These are phyloP conservation scores for Lodderomyces theae DNA, from an alignment of 1,139 yeast species.

Conservation along the genomic window DNA sequence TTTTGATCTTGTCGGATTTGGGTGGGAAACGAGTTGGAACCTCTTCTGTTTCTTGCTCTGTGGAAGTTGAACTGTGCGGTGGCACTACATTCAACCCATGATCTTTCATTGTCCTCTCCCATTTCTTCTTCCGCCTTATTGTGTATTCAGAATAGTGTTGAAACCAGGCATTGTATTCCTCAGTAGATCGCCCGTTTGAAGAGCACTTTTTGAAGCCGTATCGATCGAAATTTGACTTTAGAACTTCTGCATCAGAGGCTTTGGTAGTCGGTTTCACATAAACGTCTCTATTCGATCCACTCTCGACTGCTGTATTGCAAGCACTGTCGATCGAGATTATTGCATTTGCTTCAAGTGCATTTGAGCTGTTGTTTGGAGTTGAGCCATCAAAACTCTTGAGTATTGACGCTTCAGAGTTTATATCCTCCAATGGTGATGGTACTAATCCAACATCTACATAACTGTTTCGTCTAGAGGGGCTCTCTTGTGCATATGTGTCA, in stretches of 20 bases:
- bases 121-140: conserved; percentile 64
- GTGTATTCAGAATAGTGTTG: conserved; percentile 59
- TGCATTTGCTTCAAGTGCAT: conserved; percentile 1
- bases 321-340: neutral
- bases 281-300: conserved; percentile 10
- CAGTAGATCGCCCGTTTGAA: conserved; percentile 39
- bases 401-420: conserved; percentile 5
- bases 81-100: conserved; percentile 45
- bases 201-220: conserved; percentile 81
- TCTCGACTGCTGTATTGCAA: conserved; percentile 2
- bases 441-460: conserved; percentile 2
- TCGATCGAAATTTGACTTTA: conserved; percentile 56
- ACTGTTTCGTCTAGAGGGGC: conserved; percentile 14
- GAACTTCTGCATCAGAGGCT: conserved; percentile 15
- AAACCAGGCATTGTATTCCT: conserved; percentile 78
- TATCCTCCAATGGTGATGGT: neutral
- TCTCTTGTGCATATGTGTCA: conserved; percentile 25
- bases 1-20: conserved; percentile 73
- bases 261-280: conserved; percentile 16
- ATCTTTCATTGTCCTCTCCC: conserved; percentile 65
- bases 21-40: conserved; percentile 69
- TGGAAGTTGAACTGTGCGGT: neutral
- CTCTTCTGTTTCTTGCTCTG: conserved; percentile 26
- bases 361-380: conserved; percentile 8
- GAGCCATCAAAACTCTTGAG: conserved; percentile 12